These are phyloP conservation scores for Penicillium sp. DNA, from an alignment of 2,329 filamentous ascomycete species.

Conservation along the genomic window DNA sequence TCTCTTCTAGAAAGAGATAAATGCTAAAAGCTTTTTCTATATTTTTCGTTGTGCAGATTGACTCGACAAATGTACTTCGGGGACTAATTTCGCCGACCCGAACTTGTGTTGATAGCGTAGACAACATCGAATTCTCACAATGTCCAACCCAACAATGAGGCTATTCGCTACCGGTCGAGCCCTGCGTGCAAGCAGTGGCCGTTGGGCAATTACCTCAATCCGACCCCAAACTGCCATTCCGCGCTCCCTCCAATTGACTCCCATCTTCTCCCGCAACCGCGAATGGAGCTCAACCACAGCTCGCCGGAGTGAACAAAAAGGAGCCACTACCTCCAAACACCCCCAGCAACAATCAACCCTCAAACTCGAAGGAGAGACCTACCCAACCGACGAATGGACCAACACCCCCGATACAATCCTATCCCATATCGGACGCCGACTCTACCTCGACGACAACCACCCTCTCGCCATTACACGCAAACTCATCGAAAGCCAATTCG, in stretches of 20 bases:
- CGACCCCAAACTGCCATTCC: constrained; percentile 23
- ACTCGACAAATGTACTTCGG: constrained; percentile 18
- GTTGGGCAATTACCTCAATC: constrained; percentile 32
- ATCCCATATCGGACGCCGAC: constrained; percentile 67
- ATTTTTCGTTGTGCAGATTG: not conserved
- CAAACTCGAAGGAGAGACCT: constrained; percentile 61
- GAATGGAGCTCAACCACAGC: constrained; percentile 36
- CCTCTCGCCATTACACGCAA: constrained; percentile 86
- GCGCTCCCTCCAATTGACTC: constrained; percentile 17
- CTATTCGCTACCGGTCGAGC: constrained; percentile 41
- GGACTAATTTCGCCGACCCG: constrained; percentile 26
- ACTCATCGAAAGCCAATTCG: constrained; percentile 88
- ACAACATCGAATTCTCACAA: not conserved
- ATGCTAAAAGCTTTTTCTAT: not conserved
- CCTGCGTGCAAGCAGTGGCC: constrained; percentile 36
- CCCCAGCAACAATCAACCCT: constrained; percentile 31
- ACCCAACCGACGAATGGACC: constrained; percentile 74
- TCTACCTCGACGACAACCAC: constrained; percentile 91
- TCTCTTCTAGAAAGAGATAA: not conserved
- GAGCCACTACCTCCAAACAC: not conserved
- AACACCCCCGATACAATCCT: constrained; percentile 78
- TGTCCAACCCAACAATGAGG: constrained; percentile 31
- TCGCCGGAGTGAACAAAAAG: constrained; percentile 22
- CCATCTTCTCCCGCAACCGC: constrained; percentile 18
- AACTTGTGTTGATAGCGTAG: constrained; percentile 15